Base-by-base conservation (phyloP, 2,329 filamentous ascomycete genomes). In the Didymella pomorum region DNA sequence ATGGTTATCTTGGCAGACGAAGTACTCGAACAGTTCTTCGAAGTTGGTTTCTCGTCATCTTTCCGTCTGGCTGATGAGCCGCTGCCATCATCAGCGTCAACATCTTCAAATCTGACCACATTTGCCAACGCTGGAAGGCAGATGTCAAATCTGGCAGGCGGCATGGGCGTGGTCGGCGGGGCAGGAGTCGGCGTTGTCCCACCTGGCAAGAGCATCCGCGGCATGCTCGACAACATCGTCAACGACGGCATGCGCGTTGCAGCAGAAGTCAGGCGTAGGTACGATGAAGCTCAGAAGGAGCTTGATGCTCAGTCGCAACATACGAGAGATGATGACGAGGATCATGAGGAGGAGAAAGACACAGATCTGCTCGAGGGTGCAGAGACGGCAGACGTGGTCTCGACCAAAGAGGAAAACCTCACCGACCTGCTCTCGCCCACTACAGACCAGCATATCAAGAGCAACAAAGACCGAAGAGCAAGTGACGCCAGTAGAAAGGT, bases 1-100 rank as follows among this genome's bases (percentile, higher is more conserved):
- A 99, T 99, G 95, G 93, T 99, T 3, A 91, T 99, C 10, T 86
- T 99, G 8, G 95, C 95, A 42, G 95, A 99, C 72, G 95, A 99
- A 76, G 85, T 96, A 0, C 86, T 99, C 6, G 94, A 99, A 71
- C 91, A 96, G 67, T 99, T 99, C 79, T 99, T 99, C 75, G 95
- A 99, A 79, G 91, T 92, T 0, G 96, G 93, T 39, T 97, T 98
- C 79, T 92, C 94, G 0, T 88, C 91, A 50, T 97, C 93, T 1
- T 96, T 99, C 85, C 92, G 91, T 70, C 88, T 97, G 45, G 88
- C 91, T 23, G 90, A 96, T 59, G 80, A 80, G 26, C 81, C 83
- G 2, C 74, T 83, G 29, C 77, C 80, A 35, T 82, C 78, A 7
- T 80, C 77, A 8, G 76, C 81, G 12, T 78, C 79, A 4, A 84